Evolutionary conservation across 108 stramenopile species (phyloP), one percentile per base, ranked within the genome.

Genomic region (Pseudonitzschia pungens): DNA sequence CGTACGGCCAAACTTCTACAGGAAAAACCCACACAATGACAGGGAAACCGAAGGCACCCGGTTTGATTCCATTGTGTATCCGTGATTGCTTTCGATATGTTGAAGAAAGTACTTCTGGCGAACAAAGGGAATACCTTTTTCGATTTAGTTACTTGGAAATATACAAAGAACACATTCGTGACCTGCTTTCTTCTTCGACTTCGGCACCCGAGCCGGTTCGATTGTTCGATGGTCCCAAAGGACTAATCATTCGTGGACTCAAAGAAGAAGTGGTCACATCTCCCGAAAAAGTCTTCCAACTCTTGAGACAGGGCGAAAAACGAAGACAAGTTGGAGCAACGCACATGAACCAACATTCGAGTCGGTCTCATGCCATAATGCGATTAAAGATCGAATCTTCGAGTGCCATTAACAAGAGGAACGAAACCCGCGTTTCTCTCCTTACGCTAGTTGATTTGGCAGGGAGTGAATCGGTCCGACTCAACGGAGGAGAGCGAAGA

Each of bases 81-180:
- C 59, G 70, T 24, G 89, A 90, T 64, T 84, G 84, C 55, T 93
- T 93, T 69, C 78, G 73, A 31, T 86, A 83, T 51, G 79, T 92
- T 55, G 72, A 70, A 51, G 52, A 76, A 33, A 56, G 63, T 18
- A 59, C 73, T 12, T 77, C 54, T 7, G 50, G 74, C 43, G 75
- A 65, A 36, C 65, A 62, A 20, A 69, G 92, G 29, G 92, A 91
- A 72, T 93, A 93, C 78, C 51, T 93, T 3, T 67, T 93, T 55
- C 80, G 92, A 45, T 87, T 95, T n/a, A 86, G 83, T 32, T 99
- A 95, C 75, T 74, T 99, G 27, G 99, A 99, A 79, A 95, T 79
- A 26, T 83, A 83, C 77, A 97, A 98, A 67, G 97, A 97, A 70
- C 84, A 95, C 56, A 93, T 99, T 32, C 85, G 91, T 27, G 99